These are phyloP conservation scores for Phytophthora palmivora DNA, from an alignment of 352 stramenopile species.

Conservation along the genomic window DNA sequence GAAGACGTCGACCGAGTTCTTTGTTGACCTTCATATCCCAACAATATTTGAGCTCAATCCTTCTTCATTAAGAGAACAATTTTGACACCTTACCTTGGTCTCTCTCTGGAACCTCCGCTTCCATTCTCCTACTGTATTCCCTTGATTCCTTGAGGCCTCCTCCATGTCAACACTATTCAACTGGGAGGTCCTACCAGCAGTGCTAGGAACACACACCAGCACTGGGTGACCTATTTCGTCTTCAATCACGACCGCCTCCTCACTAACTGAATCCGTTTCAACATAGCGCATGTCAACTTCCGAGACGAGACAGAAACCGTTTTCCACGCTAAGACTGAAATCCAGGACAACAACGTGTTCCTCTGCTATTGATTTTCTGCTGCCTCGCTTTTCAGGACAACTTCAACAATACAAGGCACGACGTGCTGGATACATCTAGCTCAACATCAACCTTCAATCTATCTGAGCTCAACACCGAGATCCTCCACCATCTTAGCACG, in stretches of 20 bases:
- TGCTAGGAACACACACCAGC: background rate
- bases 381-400: background rate
- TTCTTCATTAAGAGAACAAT: background rate
- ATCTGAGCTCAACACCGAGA: conserved; percentile 94
- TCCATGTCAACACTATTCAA: conserved; percentile 16
- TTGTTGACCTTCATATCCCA: conserved; percentile 66
- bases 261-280: conserved; percentile 40
- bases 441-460: conserved; percentile 35
- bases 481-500: conserved; percentile 75
- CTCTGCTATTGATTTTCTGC: conserved; percentile 11
- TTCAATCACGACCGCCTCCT: conserved; percentile 28
- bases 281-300: background rate
- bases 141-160: conserved; percentile 12
- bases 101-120: conserved; percentile 72
- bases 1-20: conserved; percentile 67
- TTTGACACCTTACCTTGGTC: conserved; percentile 55
- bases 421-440: conserved; percentile 10
- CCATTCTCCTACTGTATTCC: conserved; percentile 46
- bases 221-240: conserved; percentile 19
- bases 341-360: too few relatives aligned
- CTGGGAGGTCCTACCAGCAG: too few relatives aligned
- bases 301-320: conserved; percentile 17
- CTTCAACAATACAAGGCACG: too few relatives aligned
- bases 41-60: conserved; percentile 1
- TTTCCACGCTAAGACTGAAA: background rate